Evolutionary conservation across 2,329 filamentous ascomycete genomes (phyloP).

Genomic region (Blumeria hordei): DNA sequence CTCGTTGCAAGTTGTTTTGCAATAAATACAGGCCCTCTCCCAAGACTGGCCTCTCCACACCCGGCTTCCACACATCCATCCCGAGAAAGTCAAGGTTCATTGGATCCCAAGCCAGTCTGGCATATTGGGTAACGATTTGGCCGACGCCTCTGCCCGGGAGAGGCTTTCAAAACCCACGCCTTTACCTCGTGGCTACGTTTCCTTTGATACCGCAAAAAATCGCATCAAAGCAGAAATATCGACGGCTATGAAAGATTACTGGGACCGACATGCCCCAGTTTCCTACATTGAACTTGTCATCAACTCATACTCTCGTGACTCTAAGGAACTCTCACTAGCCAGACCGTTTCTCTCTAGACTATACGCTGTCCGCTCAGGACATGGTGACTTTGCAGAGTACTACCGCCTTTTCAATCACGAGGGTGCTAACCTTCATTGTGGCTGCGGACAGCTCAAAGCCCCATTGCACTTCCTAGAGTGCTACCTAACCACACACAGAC

Average conservation of each 20-base stretch:
- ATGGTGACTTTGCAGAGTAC: no score
- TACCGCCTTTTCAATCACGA: no score
- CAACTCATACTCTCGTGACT: not conserved
- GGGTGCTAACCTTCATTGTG: no score
- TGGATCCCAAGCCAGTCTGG: not conserved
- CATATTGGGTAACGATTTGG: not conserved
- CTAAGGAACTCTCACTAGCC: not conserved
- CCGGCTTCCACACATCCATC: not conserved
- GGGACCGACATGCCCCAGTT: not conserved
- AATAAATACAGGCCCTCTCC: not conserved
- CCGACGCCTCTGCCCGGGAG: not conserved
- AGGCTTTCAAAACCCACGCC: not conserved
- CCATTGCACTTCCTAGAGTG: no score
- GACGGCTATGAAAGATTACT: not conserved
- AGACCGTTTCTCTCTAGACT: no score
- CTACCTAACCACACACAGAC: no score
- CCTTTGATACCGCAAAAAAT: not conserved
- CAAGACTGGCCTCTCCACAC: not conserved
- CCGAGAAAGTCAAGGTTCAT: not conserved
- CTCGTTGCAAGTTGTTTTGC: not conserved
- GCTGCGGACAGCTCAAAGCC: no score
- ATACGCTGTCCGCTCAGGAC: no score
- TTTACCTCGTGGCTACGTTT: not conserved
- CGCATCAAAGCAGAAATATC: not conserved
- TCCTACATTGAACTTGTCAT: not conserved